Conservation (phyloP, 2,329 filamentous ascomycete species). For the Arthrobotrys iridis region DNA sequence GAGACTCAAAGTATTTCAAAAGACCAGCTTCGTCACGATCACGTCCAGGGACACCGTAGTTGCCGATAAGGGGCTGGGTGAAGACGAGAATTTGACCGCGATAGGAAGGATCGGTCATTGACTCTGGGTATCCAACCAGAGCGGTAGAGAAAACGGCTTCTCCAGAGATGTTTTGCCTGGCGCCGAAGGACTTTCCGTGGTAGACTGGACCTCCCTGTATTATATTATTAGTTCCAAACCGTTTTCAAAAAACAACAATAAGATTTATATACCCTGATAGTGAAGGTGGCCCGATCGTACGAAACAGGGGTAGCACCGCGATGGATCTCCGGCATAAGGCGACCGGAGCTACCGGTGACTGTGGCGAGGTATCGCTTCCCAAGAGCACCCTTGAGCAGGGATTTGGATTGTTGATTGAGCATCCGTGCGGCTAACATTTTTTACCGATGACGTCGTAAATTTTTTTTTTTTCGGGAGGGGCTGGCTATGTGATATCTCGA, state of each 20-base stretch:
- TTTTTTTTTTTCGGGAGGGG: neutral
- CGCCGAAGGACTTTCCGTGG: slow-evolving; percentile 94
- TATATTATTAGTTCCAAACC: slow-evolving; percentile 57
- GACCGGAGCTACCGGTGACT: slow-evolving; percentile 75
- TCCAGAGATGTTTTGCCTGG: slow-evolving; percentile 94
- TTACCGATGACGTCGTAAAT: slow-evolving; percentile 55
- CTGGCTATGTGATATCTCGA: slow-evolving; percentile 51
- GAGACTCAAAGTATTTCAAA: slow-evolving; percentile 97
- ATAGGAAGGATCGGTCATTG: slow-evolving; percentile 86
- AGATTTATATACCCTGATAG: slow-evolving; percentile 74
- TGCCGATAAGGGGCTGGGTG: slow-evolving; percentile 96
- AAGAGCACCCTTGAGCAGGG: slow-evolving; percentile 58
- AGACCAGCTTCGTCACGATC: slow-evolving; percentile 87
- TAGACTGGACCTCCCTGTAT: slow-evolving; percentile 89
- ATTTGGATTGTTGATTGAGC: slow-evolving; percentile 66
- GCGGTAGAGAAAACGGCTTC: slow-evolving; percentile 99
- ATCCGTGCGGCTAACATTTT: slow-evolving; percentile 72
- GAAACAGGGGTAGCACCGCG: slow-evolving; percentile 73
- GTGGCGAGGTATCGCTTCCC: slow-evolving; percentile 70
- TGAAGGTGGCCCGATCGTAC: slow-evolving; percentile 86
- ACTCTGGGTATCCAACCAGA: slow-evolving; percentile 97
- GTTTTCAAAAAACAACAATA: neutral
- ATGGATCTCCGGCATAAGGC: slow-evolving; percentile 70
- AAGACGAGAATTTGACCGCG: slow-evolving; percentile 97
- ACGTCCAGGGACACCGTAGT: slow-evolving; percentile 93